phyloP scores from a whole-genome alignment of 2,329 filamentous ascomycete genomes.

The Claviceps fusiformis region DNA sequence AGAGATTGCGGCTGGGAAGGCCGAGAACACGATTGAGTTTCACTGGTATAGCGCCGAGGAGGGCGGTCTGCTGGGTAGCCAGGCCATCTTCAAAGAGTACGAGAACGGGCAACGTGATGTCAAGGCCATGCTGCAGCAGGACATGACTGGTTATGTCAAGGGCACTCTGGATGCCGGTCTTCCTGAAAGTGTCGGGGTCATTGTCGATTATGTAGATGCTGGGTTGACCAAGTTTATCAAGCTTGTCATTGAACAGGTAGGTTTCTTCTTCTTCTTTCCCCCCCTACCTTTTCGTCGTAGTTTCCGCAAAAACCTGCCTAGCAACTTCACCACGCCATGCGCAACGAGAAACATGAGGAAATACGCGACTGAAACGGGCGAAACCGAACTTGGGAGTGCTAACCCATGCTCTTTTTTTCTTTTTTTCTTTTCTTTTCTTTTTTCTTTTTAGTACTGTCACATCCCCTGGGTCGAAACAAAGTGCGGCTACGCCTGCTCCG shows the following conservation, averaged over 20 bases:
- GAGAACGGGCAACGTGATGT: constrained; percentile 59
- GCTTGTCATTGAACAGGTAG: constrained; percentile 53
- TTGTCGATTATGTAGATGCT: constrained; percentile 79
- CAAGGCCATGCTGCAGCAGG: constrained; percentile 96
- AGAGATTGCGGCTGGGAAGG: constrained; percentile 55
- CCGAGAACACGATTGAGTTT: constrained; percentile 82
- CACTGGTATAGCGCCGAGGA: constrained; percentile 94
- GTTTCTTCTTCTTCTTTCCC: not conserved
- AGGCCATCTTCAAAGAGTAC: constrained; percentile 78
- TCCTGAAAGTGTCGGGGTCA: constrained; percentile 78
- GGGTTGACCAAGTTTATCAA: constrained; percentile 83
- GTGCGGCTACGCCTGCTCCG: constrained; percentile 75
- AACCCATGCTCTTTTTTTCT: not conserved
- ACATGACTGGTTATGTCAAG: constrained; percentile 88
- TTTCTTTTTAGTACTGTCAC: constrained; percentile 55
- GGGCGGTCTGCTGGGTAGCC: constrained; percentile 72
- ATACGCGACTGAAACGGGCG: too few species aligned
- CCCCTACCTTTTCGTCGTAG: too few species aligned
- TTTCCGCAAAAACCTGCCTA: too few species aligned
- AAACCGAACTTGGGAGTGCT: not conserved
- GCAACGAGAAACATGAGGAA: too few species aligned
- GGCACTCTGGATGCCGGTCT: constrained; percentile 71
- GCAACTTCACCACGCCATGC: too few species aligned
- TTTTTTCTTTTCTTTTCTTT: too few species aligned
- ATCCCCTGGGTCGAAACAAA: constrained; percentile 81